Evolutionary conservation across 129 eudicot species (phyloP).

Genomic region (Ambrosia trifida): DNA sequence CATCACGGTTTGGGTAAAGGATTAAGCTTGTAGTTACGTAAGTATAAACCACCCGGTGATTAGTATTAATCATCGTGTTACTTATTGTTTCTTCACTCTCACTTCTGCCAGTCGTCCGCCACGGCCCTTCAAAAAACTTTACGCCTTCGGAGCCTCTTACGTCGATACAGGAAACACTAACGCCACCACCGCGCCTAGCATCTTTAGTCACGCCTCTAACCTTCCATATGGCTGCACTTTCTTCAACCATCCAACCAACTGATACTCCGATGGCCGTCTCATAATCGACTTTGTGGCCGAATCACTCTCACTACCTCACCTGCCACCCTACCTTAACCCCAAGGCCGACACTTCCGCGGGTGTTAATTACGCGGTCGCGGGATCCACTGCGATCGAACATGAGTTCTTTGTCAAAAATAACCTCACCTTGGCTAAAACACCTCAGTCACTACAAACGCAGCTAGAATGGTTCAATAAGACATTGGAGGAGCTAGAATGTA

Average conservation of each 20-base stretch:
- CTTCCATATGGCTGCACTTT: slow-evolving; percentile 73
- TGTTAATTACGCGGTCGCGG: slow-evolving; percentile 74
- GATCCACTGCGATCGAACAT: slow-evolving; percentile 66
- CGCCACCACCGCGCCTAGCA: slow-evolving; percentile 54
- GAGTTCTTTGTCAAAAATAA: slow-evolving; percentile 57
- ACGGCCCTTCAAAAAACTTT: slow-evolving; percentile 49
- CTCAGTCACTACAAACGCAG: slow-evolving; percentile 69
- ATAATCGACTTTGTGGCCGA: slow-evolving; percentile 72
- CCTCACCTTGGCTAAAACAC: slow-evolving; percentile 45
- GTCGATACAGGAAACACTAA: slow-evolving; percentile 87
- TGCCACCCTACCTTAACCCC: slow-evolving; percentile 54
- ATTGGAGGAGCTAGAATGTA: slow-evolving; percentile 45
- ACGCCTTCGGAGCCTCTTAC: slow-evolving; percentile 78
- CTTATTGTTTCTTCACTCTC: neutral
- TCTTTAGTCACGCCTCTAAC: slow-evolving; percentile 54
- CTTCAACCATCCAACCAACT: slow-evolving; percentile 79
- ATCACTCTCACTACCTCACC: slow-evolving; percentile 50
- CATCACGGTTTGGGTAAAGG: no score
- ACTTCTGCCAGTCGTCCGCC: slow-evolving; percentile 2
- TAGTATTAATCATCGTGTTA: no score
- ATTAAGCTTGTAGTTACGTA: no score
- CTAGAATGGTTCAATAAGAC: slow-evolving; percentile 56
- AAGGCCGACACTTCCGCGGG: slow-evolving; percentile 45
- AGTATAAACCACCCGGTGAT: no score
- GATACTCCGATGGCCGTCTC: slow-evolving; percentile 80